Base-by-base conservation (phyloP, 2,329 filamentous ascomycete species). In the Hymenoscyphus fraxineus region DNA sequence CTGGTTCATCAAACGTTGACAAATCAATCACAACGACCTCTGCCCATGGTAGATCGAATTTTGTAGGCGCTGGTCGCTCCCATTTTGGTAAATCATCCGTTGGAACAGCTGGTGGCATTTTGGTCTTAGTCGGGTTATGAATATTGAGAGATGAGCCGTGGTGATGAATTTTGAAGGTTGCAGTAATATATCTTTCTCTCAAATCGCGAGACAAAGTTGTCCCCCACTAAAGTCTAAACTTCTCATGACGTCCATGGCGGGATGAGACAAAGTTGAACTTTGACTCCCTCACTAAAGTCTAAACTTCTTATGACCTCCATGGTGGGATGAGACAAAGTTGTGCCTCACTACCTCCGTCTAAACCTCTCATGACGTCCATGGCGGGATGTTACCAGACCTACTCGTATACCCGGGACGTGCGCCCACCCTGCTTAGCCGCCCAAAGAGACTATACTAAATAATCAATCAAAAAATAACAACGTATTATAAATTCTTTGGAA, bases 11-110 rank as follows among this genome's bases (percentile, higher is more conserved):
- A 65, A 80, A 83, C 19, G 78, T 76, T 32, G 77, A 77, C 0
- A 84, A 75, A 63, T 84, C 82, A 12, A 85, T 78, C 1, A 80
- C 83, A 9, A 83, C 76, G 1, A 85, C 77, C 59, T 84, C 82
- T 0, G 82, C 78, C 81, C 82, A 85, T 6, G 54, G 44, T 13
- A 68, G 63, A 31, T 63, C 61, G 13, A 1, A 35, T 2, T 57
- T 70, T 0, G 75, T 76, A 60, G 74, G 73, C 16, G 67, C 61
- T 1, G 74, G 75, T 3, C 73, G 68, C 41, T 74, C 64, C 74
- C 74, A 74, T 60, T 63, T 69, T 2, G 70, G 70, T 56, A 73
- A 54, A 10, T 22, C 6, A 7, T 31, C 13, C 1, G 31, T 57
- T n/a, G 6, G 27, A 7, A 19, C 16, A 10, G 31, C 31, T 57